Evolutionary conservation across 2,329 filamentous ascomycete genomes (phyloP).

Genomic region (Nigrograna mackinnonii): DNA sequence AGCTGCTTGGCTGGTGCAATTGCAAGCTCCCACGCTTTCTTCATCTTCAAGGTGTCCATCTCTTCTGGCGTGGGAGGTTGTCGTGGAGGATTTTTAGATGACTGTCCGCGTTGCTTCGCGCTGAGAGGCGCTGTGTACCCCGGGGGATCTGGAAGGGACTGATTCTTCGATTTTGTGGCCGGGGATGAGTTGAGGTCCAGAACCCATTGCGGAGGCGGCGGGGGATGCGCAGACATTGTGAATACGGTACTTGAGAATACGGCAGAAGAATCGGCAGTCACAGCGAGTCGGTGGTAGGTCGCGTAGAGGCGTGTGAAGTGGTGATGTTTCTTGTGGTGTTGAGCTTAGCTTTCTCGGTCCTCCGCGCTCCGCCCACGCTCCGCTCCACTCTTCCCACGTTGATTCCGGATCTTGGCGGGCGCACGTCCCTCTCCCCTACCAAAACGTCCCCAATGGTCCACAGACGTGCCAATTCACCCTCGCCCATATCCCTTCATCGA

Average conservation of each 20-base stretch:
- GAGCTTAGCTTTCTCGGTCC: no score
- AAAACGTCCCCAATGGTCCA: neutral
- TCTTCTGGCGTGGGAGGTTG: constrained; percentile 76
- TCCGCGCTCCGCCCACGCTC: no score
- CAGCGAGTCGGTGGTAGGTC: neutral
- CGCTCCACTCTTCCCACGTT: no score
- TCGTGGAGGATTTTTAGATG: constrained; percentile 51
- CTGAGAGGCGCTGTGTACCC: constrained; percentile 67
- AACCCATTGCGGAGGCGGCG: constrained; percentile 77
- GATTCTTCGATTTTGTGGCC: constrained; percentile 65
- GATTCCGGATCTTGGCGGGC: no score
- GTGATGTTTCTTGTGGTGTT: constrained; percentile 1
- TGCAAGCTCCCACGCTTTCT: constrained; percentile 98
- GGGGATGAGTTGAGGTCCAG: constrained; percentile 75
- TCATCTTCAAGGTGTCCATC: constrained; percentile 94
- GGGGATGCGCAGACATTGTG: constrained; percentile 28
- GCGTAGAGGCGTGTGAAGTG: neutral
- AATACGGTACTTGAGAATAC: no score
- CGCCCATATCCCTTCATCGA: no score
- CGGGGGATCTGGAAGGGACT: constrained; percentile 79
- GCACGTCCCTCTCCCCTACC: neutral
- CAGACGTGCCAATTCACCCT: no score
- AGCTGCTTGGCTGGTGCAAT: constrained; percentile 90
- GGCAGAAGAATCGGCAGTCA: no score
- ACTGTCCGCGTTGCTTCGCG: constrained; percentile 41